Evolutionary conservation across 306 rosid species (phyloP).

Genomic region (Medicago lupulina): DNA sequence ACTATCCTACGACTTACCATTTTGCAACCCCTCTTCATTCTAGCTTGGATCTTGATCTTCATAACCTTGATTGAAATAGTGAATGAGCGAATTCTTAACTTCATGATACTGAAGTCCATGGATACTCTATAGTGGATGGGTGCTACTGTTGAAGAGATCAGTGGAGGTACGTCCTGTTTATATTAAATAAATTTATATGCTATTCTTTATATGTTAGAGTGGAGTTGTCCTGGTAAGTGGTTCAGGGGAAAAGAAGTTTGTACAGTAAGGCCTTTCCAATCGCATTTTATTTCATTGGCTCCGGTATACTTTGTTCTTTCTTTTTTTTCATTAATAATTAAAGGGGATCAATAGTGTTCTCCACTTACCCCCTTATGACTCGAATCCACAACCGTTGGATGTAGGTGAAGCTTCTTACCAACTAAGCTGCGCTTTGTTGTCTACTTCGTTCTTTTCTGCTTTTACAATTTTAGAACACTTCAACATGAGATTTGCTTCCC

Average conservation of each 20-base stretch:
- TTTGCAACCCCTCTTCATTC: neutral
- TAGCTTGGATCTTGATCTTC: neutral
- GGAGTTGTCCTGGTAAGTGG: slow-evolving; percentile 4
- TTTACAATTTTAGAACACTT: neutral
- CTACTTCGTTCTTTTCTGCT: neutral
- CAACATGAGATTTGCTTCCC: slow-evolving; percentile 14
- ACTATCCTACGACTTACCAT: no score
- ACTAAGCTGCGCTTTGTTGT: no score
- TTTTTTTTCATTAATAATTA: neutral
- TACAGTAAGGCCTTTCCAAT: slow-evolving; percentile 11
- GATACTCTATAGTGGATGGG: slow-evolving; percentile 58
- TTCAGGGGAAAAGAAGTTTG: slow-evolving; percentile 3
- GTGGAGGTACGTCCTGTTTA: slow-evolving; percentile 55
- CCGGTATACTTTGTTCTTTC: neutral
- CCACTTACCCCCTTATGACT: no score
- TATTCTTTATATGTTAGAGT: neutral
- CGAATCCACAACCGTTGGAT: no score
- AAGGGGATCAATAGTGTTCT: no score
- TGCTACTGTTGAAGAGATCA: slow-evolving; percentile 57
- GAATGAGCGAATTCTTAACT: neutral
- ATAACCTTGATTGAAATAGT: neutral
- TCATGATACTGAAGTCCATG: neutral
- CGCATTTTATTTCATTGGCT: slow-evolving; percentile 3
- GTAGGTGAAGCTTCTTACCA: no score
- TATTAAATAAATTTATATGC: neutral